These are phyloP conservation scores for Coemansia guatemalensis DNA, from an alignment of 192 early-diverging fungal species.

Conservation along the genomic window DNA sequence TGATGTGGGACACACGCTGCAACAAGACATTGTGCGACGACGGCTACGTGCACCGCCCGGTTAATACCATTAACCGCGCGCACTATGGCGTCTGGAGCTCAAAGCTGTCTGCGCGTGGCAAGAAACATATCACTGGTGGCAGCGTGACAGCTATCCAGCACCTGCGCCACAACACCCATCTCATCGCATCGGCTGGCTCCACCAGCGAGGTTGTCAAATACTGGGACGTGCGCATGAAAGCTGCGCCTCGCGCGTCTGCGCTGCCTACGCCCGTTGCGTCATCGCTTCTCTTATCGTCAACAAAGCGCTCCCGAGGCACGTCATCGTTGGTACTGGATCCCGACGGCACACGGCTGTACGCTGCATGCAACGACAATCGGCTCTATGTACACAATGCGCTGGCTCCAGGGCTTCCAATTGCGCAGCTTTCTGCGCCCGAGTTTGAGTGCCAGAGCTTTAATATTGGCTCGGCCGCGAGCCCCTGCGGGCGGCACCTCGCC, in stretches of 20 bases:
- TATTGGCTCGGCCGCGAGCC: slow-evolving; percentile 65
- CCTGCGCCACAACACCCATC: slow-evolving; percentile 22
- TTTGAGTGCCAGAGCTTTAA: slow-evolving; percentile 69
- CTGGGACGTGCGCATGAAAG: slow-evolving; percentile 74
- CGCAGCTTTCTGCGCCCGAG: slow-evolving; percentile 56
- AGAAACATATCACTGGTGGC: slow-evolving; percentile 11
- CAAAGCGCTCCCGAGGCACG: slow-evolving; percentile 52
- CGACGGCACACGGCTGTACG: slow-evolving; percentile 65
- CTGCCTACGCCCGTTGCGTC: slow-evolving; percentile 45
- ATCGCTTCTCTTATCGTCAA: slow-evolving; percentile 42
- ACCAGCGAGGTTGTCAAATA: slow-evolving; percentile 65
- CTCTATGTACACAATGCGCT: slow-evolving; percentile 72
- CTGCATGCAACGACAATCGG: slow-evolving; percentile 65
- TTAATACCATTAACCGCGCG: slow-evolving; percentile 27
- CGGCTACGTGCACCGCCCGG: slow-evolving; percentile 30
- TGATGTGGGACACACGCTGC: slow-evolving; percentile 77
- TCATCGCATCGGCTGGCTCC: slow-evolving; percentile 34
- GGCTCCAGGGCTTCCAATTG: slow-evolving; percentile 52
- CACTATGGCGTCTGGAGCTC: slow-evolving; percentile 24
- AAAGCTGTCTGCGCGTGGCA: slow-evolving; percentile 13
- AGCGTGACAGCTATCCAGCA: slow-evolving; percentile 33
- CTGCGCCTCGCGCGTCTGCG: slow-evolving; percentile 36
- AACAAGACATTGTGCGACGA: slow-evolving; percentile 27
- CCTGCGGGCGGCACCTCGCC: slow-evolving; percentile 69
- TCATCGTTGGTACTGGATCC: slow-evolving; percentile 65